phyloP scores from a whole-genome alignment of 2,329 filamentous ascomycete genomes.

The Phyllosticta citriasiana region DNA sequence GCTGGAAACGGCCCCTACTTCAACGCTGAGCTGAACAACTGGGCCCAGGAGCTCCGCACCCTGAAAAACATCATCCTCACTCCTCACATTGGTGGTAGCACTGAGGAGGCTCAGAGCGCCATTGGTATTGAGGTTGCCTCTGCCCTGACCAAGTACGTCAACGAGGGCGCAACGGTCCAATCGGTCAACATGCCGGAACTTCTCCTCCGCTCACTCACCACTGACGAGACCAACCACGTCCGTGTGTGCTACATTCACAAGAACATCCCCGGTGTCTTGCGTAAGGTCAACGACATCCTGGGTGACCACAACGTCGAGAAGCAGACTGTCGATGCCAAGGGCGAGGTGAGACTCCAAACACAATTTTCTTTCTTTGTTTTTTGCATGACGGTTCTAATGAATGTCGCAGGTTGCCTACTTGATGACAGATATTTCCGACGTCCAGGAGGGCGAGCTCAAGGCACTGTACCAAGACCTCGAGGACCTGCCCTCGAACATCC shows the following conservation, averaged over 20 bases:
- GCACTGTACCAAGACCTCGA: constrained; percentile 77
- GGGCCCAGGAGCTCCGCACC: constrained; percentile 73
- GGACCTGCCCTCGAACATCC: constrained; percentile 59
- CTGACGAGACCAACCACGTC: constrained; percentile 81
- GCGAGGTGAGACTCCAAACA: constrained; percentile 50
- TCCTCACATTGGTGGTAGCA: constrained; percentile 94
- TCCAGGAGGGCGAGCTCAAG: constrained; percentile 71
- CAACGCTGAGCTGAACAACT: constrained; percentile 69
- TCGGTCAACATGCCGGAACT: constrained; percentile 98
- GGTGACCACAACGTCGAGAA: constrained; percentile 97
- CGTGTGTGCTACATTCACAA: constrained; percentile 94
- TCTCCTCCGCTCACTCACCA: constrained; percentile 75
- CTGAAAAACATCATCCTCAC: constrained; percentile 92
- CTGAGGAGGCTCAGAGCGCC: constrained; percentile 91
- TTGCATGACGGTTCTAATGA: neutral
- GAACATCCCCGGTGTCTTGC: constrained; percentile 90
- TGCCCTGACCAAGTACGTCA: constrained; percentile 86
- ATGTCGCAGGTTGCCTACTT: constrained; percentile 65
- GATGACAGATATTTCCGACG: constrained; percentile 93
- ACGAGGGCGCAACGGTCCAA: constrained; percentile 82
- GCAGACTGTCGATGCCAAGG: constrained; percentile 92
- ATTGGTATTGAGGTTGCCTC: constrained; percentile 91
- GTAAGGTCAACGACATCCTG: constrained; percentile 90
- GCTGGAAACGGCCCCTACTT: constrained; percentile 94
- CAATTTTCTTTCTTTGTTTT: neutral